Evolutionary conservation across 2,329 filamentous ascomycete species (phyloP).

Genomic region (Exophiala phaeomuriformis): DNA sequence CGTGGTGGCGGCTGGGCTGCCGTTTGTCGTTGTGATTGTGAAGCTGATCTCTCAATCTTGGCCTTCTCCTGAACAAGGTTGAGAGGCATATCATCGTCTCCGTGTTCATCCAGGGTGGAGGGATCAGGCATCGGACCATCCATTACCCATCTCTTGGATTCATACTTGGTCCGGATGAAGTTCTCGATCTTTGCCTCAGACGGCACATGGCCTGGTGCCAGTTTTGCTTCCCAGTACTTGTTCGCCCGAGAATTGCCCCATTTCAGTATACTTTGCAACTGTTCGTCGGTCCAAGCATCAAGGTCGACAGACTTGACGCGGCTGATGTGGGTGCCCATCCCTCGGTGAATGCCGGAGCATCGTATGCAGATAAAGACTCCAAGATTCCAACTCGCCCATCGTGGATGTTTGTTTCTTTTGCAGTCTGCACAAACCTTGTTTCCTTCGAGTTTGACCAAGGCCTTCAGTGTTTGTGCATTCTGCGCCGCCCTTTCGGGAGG

Average conservation of each 20-base stretch:
- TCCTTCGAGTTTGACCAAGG: conserved; percentile 81
- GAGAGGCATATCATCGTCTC: conserved; percentile 72
- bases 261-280: conserved; percentile 83
- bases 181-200: conserved; percentile 99
- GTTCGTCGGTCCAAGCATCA: conserved; percentile 97
- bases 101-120: conserved; percentile 72
- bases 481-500: conserved; percentile 74
- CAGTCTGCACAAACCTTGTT: conserved; percentile 98
- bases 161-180: conserved; percentile 98
- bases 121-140: conserved; percentile 91
- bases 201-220: conserved; percentile 82
- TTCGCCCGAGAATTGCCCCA: conserved; percentile 97
- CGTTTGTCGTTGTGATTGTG: conserved; percentile 48
- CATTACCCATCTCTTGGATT: conserved; percentile 99
- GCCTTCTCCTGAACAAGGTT: conserved; percentile 63
- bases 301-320: conserved; percentile 96
- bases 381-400: conserved; percentile 99
- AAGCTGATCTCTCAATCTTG: conserved; percentile 56
- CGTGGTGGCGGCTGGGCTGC: conserved; percentile 31
- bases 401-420: conserved; percentile 96
- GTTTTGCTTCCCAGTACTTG: conserved; percentile 95
- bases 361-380: conserved; percentile 97
- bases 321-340: conserved; percentile 98
- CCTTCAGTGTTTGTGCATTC: conserved; percentile 91
- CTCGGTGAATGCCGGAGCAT: conserved; percentile 95